Conservation (phyloP, 768 basidiomycete genomes). For the Amanita pallidorosea region DNA sequence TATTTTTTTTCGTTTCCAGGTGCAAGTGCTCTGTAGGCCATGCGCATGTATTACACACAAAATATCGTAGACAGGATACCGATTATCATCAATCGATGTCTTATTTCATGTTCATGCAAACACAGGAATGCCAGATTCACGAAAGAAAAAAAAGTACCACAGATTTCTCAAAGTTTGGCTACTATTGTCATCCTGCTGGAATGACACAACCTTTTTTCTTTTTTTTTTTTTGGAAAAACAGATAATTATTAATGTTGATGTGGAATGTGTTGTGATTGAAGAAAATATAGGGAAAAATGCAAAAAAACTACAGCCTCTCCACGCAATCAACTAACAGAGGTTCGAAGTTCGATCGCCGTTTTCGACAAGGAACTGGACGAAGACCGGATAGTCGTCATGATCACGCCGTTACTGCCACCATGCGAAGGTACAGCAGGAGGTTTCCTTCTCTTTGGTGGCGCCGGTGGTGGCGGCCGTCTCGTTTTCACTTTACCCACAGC, state of each 20-base stretch:
- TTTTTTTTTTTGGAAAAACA: no score
- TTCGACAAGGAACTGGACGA: conserved; percentile 26
- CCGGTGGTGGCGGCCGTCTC: conserved; percentile 52
- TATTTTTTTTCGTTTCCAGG: conserved; percentile 15
- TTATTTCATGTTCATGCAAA: not conserved
- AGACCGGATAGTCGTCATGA: conserved; percentile 49
- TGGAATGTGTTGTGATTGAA: not conserved
- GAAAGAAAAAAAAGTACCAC: no score
- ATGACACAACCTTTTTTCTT: no score
- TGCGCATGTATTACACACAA: conserved; percentile 4
- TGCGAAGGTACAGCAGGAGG: conserved; percentile 58
- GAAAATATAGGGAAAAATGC: not conserved
- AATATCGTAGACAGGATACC: conserved; percentile 7
- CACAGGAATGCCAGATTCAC: no score
- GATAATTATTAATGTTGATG: no score
- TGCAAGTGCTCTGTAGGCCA: conserved; percentile 32
- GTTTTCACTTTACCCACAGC: conserved; percentile 11
- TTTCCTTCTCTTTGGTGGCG: conserved; percentile 57
- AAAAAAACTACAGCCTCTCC: not conserved
- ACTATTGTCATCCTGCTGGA: no score
- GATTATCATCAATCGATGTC: conserved; percentile 5
- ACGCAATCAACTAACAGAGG: not conserved
- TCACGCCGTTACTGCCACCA: conserved; percentile 33
- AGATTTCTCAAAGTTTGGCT: no score
- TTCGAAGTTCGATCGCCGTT: not conserved